A percentile compares a stretch with the other conserved stretches of the same genome.
These are phyloP conservation scores for Corymbia maculata DNA, from an alignment of 345 rosid genomes.

Conservation along the genomic window DNA sequence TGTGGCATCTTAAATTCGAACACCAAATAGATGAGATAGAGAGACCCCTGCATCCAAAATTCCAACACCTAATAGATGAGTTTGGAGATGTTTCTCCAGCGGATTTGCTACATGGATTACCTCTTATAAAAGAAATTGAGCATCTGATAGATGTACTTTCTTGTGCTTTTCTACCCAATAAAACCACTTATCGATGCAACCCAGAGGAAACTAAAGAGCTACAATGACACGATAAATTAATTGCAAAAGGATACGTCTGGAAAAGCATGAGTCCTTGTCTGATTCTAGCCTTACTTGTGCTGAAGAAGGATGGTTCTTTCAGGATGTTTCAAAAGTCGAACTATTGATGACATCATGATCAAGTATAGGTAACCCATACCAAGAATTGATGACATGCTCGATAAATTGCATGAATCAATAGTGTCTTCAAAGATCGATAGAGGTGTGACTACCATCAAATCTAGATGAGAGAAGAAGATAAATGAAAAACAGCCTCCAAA, in stretches of 20 bases:
- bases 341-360: neutral
- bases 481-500: neutral
- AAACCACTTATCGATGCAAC: neutral
- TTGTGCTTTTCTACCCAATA: neutral
- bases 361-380: neutral
- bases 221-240: too few relatives aligned
- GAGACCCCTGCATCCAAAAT: too few relatives aligned
- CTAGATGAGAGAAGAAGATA: neutral
- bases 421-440: neutral
- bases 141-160: neutral
- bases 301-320: neutral
- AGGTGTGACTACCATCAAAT: neutral
- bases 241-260: neutral
- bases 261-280: neutral
- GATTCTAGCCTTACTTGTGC: neutral
- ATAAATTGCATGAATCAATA: neutral
- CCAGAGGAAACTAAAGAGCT: neutral
- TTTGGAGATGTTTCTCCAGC: too few relatives aligned
- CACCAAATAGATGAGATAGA: too few relatives aligned
- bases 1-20: too few relatives aligned
- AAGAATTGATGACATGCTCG: rapidly evolving
- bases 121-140: neutral
- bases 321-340: neutral
- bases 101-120: too few relatives aligned
- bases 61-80: too few relatives aligned